Conservation (phyloP, 2,329 filamentous ascomycete species). For the Apiospora saccharicola region DNA sequence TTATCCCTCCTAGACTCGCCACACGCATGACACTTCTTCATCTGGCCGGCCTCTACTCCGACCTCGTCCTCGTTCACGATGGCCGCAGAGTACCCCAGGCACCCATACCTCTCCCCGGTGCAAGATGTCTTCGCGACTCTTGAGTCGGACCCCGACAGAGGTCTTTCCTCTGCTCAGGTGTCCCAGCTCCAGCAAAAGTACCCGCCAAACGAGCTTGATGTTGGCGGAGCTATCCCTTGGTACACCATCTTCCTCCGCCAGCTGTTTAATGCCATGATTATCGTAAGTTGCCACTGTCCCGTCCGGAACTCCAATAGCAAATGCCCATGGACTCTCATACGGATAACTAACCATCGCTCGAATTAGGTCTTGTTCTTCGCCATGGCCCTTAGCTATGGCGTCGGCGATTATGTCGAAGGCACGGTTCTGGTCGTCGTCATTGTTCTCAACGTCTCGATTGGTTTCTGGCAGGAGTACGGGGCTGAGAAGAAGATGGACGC, state of each 20-base stretch:
- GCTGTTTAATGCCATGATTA: conserved; percentile 79
- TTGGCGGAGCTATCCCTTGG: conserved; percentile 72
- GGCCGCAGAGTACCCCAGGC: conserved; percentile 57
- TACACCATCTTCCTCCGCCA: conserved; percentile 77
- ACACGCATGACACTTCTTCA: not conserved
- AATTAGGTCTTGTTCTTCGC: conserved; percentile 77
- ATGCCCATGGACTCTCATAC: conserved; percentile 50
- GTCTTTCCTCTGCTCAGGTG: conserved; percentile 68
- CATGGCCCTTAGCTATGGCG: conserved; percentile 75
- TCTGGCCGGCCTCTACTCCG: not conserved
- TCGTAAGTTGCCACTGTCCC: conserved; percentile 53
- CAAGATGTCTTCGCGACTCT: conserved; percentile 69
- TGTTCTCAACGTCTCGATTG: conserved; percentile 72
- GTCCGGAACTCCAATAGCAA: not conserved
- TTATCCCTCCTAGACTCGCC: not conserved
- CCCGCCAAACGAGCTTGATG: conserved; percentile 74
- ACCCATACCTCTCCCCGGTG: conserved; percentile 68
- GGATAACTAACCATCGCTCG: conserved; percentile 40
- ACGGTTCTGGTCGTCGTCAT: conserved; percentile 73
- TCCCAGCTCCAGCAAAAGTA: conserved; percentile 64
- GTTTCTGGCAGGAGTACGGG: conserved; percentile 70
- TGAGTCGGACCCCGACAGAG: conserved; percentile 70
- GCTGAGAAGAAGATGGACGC: conserved; percentile 74
- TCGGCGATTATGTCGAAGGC: conserved; percentile 72
- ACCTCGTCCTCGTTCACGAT: conserved; percentile 39